These are phyloP conservation scores for Xylaria sp. DNA, from an alignment of 2,329 filamentous ascomycete genomes.

Conservation along the genomic window DNA sequence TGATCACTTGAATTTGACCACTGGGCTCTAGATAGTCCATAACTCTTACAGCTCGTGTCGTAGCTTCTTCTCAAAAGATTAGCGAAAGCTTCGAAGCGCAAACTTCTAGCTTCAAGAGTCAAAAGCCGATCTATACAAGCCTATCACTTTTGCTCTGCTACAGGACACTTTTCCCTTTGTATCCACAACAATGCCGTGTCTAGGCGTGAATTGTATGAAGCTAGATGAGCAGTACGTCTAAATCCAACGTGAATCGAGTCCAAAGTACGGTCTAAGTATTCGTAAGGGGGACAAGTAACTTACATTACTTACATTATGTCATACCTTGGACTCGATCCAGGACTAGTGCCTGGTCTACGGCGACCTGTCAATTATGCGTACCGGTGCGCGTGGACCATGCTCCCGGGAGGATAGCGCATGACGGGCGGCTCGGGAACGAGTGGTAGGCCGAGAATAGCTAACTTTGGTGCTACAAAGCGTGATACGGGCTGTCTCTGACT, in stretches of 20 bases:
- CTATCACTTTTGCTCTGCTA: neutral
- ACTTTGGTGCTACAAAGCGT: neutral
- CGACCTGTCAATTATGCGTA: constrained; percentile 4
- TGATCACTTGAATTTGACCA: neutral
- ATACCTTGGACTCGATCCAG: neutral
- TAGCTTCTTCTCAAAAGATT: neutral
- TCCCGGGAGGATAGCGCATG: neutral
- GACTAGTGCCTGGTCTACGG: constrained; percentile 1
- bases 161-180: too few relatives aligned
- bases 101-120: neutral
- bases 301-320: neutral
- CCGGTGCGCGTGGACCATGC: neutral
- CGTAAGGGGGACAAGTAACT: neutral
- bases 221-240: too few relatives aligned
- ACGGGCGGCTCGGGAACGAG: neutral
- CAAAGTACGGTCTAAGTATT: neutral
- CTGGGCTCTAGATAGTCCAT: neutral
- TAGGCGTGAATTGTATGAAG: neutral
- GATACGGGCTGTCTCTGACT: neutral
- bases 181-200: neutral
- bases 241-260: neutral
- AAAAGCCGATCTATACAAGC: neutral
- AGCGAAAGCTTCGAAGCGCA: neutral
- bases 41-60: neutral
- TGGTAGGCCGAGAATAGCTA: neutral